Conservation (phyloP, 164 flowering plant species). For the Piper betle region DNA sequence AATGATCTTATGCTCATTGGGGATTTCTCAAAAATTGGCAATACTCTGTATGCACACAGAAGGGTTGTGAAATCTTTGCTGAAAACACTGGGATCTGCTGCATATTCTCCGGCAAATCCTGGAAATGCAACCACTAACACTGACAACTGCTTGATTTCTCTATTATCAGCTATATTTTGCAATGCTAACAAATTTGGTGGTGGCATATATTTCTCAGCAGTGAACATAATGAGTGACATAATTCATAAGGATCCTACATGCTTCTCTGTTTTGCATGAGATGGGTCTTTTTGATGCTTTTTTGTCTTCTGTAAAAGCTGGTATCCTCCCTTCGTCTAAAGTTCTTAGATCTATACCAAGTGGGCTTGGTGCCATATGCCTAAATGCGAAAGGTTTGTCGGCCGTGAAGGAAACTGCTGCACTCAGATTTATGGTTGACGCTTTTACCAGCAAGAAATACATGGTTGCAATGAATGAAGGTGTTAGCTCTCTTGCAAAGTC, state of each 20-base stretch:
- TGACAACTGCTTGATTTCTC: constrained; percentile 61
- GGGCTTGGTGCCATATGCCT: constrained; percentile 96
- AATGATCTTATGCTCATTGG: constrained; percentile 38
- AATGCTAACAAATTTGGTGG: constrained; percentile 84
- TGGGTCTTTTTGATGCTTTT: constrained; percentile 93
- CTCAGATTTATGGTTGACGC: constrained; percentile 72
- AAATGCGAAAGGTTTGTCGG: constrained; percentile 80
- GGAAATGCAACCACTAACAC: constrained; percentile 47
- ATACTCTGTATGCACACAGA: constrained; percentile 51
- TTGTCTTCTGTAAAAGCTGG: constrained; percentile 71
- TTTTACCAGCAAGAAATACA: constrained; percentile 69
- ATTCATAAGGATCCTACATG: constrained; percentile 98
- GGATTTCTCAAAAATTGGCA: constrained; percentile 29
- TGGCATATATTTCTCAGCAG: constrained; percentile 87
- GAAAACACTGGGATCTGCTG: constrained; percentile 96
- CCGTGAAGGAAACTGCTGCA: constrained; percentile 64
- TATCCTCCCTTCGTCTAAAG: constrained; percentile 74
- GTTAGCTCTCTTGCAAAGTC: constrained; percentile 88
- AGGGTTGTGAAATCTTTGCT: constrained; percentile 72
- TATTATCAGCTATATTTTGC: constrained; percentile 55
- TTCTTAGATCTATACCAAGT: constrained; percentile 84
- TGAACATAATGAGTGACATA: constrained; percentile 94
- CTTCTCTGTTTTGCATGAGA: constrained; percentile 56
- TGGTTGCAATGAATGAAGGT: constrained; percentile 78
- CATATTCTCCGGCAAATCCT: constrained; percentile 75